A percentile compares a stretch with the other conserved stretches of the same genome.
phyloP scores from a whole-genome alignment of 257 asterid genomes.

The Dorcoceras hygrometricum region DNA sequence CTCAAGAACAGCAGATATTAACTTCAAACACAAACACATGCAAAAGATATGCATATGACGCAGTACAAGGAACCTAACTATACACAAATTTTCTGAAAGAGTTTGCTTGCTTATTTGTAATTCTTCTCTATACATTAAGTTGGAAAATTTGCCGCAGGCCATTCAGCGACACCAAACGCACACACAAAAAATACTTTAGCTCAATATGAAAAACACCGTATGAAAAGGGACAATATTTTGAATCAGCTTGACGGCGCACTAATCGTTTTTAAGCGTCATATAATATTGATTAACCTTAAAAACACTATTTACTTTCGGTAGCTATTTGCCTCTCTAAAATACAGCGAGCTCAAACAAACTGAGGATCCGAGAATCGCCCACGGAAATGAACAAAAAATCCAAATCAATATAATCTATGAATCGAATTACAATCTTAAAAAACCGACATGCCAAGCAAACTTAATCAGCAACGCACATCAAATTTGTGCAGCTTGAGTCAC shows the following conservation, averaged over 20 bases:
- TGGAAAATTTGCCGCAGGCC: too few species aligned
- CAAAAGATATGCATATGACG: neutral
- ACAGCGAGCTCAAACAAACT: neutral
- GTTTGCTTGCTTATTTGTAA: too few species aligned
- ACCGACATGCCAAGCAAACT: too few species aligned
- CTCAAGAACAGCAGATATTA: neutral
- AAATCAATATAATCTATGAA: too few species aligned
- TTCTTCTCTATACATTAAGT: too few species aligned
- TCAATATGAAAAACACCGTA: too few species aligned
- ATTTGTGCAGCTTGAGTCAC: too few species aligned
- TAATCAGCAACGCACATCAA: neutral
- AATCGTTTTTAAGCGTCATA: neutral
- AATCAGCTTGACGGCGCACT: neutral
- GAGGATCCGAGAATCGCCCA: neutral
- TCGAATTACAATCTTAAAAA: neutral
- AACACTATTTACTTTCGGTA: neutral
- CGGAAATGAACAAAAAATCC: neutral
- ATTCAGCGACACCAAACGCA: too few species aligned
- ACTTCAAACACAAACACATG: conserved; percentile 1
- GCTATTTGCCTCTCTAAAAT: neutral
- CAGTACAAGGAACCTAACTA: neutral
- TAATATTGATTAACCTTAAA: neutral
- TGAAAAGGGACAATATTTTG: too few species aligned
- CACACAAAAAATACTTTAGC: too few species aligned
- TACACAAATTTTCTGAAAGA: too few species aligned